Percentiles rank a stretch among this genome's conserved stretches.
Evolutionary conservation across 2,329 filamentous ascomycete genomes (phyloP).

Genomic region (Claviceps lovelessii): DNA sequence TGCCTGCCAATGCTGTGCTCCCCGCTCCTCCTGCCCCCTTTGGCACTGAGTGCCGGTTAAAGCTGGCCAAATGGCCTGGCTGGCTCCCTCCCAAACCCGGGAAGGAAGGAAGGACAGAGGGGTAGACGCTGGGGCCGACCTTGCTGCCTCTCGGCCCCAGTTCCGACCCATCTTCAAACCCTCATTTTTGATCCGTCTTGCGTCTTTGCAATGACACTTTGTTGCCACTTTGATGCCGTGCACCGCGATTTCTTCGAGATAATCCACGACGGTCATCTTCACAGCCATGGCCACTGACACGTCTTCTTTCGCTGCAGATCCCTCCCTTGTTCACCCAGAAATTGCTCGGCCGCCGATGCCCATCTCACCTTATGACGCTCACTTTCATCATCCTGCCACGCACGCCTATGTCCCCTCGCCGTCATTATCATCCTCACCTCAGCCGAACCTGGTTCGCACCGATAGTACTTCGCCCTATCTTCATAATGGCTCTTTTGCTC

Average conservation of each 20-base stretch:
- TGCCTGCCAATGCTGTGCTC: not conserved
- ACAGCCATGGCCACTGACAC: conserved; percentile 20
- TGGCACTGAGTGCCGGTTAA: not conserved
- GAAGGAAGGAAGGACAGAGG: not conserved
- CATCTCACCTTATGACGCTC: conserved; percentile 31
- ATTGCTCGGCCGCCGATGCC: conserved; percentile 34
- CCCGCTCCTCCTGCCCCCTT: not conserved
- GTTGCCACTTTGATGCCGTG: not conserved
- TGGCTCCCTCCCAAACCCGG: not conserved
- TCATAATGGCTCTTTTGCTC: conserved; percentile 38
- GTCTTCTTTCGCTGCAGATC: conserved; percentile 27
- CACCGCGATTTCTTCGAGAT: too few species aligned
- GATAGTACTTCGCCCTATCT: conserved; percentile 55
- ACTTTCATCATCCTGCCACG: conserved; percentile 29
- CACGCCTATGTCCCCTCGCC: conserved; percentile 46
- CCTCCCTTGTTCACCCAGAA: conserved; percentile 42
- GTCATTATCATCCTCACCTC: conserved; percentile 38
- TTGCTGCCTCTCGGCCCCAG: not conserved
- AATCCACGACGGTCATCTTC: not conserved
- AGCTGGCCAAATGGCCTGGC: not conserved
- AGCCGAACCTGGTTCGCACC: conserved; percentile 32
- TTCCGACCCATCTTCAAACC: not conserved
- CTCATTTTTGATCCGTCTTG: not conserved
- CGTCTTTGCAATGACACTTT: too few species aligned
- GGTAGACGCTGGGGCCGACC: not conserved